Evolutionary conservation across 2,329 filamentous ascomycete genomes (phyloP), one percentile per base, ranked within the genome.

Genomic region (Massarina eburnea): DNA sequence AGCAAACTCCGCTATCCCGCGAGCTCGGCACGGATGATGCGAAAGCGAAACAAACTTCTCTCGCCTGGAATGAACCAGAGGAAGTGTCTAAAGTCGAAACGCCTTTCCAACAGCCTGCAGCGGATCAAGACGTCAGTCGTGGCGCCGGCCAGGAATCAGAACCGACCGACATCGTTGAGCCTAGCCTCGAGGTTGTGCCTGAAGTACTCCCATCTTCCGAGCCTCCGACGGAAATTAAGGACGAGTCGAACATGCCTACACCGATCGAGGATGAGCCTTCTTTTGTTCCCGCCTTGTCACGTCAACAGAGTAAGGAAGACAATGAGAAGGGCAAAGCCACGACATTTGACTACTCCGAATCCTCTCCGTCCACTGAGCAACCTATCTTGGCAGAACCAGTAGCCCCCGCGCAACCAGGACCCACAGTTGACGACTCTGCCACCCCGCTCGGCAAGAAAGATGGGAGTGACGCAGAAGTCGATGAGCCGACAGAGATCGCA

Each of bases 21-120:
- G 69, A 70, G 51, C 60, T 60, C 48, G 64, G 67, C 22, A 73
- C 74, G 58, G 75, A 74, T 39, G 68, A 71, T 20, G 72, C 72
- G 39, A 74, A 75, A 49, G 62, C 58, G 9, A 52, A 57, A 37
- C 39, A 53, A 22, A 39, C 43, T 39, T 27, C 38, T 17, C 12
- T 43, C 8, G 30, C 21, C 9, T 45, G 22, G 29, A 38, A 49
- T 18, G 52, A 49, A 17, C 37, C 41, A n/a, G 42, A 44, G 26
- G 35, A 41, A 12, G n/a, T 24, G 5, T 18, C 20, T 12, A 35
- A 41, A n/a, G 41, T 42, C 7, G 15, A 27, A 14, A 20, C 36
- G 7, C 17, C 32, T 27, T 17, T 18, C n/a, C 41, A 24, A 19
- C 18, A 27, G 33, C 17, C 32, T 12, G 15, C 18, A 32, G 18